Conservation (phyloP, 306 rosid species). For the Benincasa hispida region DNA sequence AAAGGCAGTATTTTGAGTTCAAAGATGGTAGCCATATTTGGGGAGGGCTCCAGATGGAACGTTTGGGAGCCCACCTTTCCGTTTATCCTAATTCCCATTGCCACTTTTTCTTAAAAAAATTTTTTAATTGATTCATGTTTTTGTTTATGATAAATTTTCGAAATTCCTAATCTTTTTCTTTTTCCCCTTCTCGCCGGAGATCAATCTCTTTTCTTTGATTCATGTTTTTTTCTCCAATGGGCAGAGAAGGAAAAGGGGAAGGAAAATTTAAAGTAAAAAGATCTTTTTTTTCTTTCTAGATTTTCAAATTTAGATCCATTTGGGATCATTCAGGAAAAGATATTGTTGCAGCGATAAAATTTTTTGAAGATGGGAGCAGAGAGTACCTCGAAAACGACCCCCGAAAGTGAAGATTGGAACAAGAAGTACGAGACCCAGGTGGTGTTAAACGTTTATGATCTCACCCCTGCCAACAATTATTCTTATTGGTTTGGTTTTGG, state of each 20-base stretch:
- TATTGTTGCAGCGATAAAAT: background rate
- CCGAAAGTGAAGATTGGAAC: slow-evolving; percentile 17
- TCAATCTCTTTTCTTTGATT: slow-evolving; percentile 2
- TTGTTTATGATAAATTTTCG: slow-evolving; percentile 2
- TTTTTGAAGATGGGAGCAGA: slow-evolving; percentile 41
- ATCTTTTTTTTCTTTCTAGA: background rate
- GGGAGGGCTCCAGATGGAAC: background rate
- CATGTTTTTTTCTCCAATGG: slow-evolving; percentile 11
- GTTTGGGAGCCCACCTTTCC: background rate
- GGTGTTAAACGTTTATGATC: slow-evolving; percentile 82
- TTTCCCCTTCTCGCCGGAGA: slow-evolving; percentile 15
- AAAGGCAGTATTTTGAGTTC: background rate
- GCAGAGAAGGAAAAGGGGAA: slow-evolving; percentile 7
- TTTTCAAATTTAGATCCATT: background rate
- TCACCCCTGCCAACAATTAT: slow-evolving; percentile 75
- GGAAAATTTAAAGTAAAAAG: background rate
- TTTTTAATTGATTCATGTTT: background rate
- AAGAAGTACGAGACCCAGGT: slow-evolving; percentile 19
- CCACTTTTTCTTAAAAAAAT: background rate
- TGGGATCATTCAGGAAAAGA: background rate
- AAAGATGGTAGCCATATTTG: background rate
- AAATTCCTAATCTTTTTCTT: background rate
- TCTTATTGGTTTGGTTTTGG: slow-evolving; percentile 78
- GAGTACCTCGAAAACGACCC: slow-evolving; percentile 25
- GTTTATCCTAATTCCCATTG: background rate